Conservation (phyloP, 2,329 filamentous ascomycete genomes). For the Orbilia javanica region DNA sequence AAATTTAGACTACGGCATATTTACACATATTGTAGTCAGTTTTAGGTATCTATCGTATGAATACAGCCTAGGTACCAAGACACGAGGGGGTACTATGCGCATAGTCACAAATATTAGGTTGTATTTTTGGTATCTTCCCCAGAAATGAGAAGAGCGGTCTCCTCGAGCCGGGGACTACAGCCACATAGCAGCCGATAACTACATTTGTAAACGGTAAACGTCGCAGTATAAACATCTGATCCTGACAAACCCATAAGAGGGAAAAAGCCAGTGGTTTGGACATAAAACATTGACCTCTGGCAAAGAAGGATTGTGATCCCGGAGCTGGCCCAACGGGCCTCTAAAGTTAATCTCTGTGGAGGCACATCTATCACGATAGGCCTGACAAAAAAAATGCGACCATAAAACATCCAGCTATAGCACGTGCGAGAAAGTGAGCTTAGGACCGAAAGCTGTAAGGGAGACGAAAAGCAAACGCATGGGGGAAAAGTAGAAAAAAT, state of each 20-base stretch:
- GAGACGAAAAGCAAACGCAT: neutral
- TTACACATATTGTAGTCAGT: neutral
- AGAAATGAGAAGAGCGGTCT: neutral
- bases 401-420: neutral
- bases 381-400: neutral
- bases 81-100: neutral
- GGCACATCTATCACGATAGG: constrained; percentile 1
- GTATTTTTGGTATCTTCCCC: neutral
- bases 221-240: constrained; percentile 3
- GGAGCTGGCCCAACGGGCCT: neutral
- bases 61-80: neutral
- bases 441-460: neutral
- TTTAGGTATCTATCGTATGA: no score
- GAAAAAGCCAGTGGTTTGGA: constrained; percentile 8
- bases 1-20: neutral
- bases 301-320: neutral
- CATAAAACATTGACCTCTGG: neutral
- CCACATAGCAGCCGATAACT: neutral
- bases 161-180: neutral
- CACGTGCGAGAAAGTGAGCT: neutral
- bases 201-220: neutral
- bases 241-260: constrained; percentile 1
- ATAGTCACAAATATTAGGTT: neutral
- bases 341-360: neutral
- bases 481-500: neutral